A percentile compares a stretch with the other conserved stretches of the same genome.
phyloP scores from a whole-genome alignment of 1,139 yeast species.

The Arxiozyma bovina region DNA sequence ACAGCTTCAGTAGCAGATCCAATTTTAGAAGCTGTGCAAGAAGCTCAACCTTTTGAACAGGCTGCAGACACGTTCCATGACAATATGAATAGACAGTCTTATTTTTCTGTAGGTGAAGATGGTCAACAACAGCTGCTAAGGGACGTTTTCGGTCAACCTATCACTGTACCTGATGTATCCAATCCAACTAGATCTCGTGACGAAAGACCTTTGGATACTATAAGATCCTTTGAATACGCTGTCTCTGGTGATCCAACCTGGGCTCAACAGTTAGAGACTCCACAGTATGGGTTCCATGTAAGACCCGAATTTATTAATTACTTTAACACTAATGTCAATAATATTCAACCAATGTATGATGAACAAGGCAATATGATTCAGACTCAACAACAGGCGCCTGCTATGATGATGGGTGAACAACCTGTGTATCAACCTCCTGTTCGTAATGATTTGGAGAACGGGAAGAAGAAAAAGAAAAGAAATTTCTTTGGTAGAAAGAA shows the following conservation, averaged over 20 bases:
- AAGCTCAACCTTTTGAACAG: slow-evolving; percentile 94
- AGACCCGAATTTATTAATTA: slow-evolving; percentile 45
- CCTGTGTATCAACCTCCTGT: slow-evolving; percentile 57
- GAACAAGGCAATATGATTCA: slow-evolving; percentile 5
- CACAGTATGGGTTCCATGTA: slow-evolving; percentile 68
- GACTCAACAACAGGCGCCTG: slow-evolving; percentile 2
- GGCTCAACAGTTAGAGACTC: slow-evolving; percentile 73
- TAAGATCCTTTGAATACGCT: slow-evolving; percentile 84
- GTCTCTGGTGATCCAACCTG: slow-evolving; percentile 79
- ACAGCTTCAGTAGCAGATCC: slow-evolving; percentile 77
- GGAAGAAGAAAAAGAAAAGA: slow-evolving; percentile 46
- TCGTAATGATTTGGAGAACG: slow-evolving; percentile 34
- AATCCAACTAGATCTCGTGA: slow-evolving; percentile 90
- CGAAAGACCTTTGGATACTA: slow-evolving; percentile 95
- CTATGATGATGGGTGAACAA: slow-evolving; percentile 36
- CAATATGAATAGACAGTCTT: slow-evolving; percentile 30
- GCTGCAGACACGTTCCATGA: slow-evolving; percentile 36
- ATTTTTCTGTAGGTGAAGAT: slow-evolving; percentile 21
- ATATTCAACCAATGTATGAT: slow-evolving; percentile 4
- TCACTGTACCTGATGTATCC: slow-evolving; percentile 69
- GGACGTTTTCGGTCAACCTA: slow-evolving; percentile 81
- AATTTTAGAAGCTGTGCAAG: slow-evolving; percentile 81
- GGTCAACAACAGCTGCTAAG: slow-evolving; percentile 33
- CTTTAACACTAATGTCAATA: slow-evolving; percentile 17
- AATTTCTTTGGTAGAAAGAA: slow-evolving; percentile 72